A percentile compares a stretch with the other conserved stretches of the same genome.
Evolutionary conservation across 768 basidiomycete genomes (phyloP).

Genomic region (Lactifluus rugatus): DNA sequence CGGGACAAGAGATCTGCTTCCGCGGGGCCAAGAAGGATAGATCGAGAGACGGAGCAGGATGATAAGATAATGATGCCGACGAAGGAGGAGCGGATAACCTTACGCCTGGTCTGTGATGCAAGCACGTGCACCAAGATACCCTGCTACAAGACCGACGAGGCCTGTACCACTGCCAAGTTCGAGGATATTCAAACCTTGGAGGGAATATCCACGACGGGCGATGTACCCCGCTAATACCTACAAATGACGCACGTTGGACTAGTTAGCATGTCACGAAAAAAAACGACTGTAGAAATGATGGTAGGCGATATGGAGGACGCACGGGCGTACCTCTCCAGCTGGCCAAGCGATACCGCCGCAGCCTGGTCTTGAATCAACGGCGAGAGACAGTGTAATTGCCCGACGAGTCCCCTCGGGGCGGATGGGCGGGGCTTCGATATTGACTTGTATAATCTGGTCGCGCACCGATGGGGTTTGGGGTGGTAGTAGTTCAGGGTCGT

Average conservation of each 20-base stretch:
- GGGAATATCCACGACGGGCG: slow-evolving; percentile 40
- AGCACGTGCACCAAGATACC: slow-evolving; percentile 49
- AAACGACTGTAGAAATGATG: neutral
- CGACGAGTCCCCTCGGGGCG: slow-evolving; percentile 2
- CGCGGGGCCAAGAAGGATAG: neutral
- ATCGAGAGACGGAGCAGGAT: neutral
- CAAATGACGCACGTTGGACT: neutral
- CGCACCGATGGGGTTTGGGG: slow-evolving; percentile 42
- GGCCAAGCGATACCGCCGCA: slow-evolving; percentile 94
- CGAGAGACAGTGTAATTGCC: slow-evolving; percentile 38
- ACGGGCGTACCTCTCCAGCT: slow-evolving; percentile 63
- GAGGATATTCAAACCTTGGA: slow-evolving; percentile 50
- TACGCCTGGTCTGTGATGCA: slow-evolving; percentile 89
- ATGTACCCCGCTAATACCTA: slow-evolving; percentile 78
- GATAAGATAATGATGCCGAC: neutral
- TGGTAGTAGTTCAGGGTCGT: slow-evolving; percentile 35
- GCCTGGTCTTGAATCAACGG: slow-evolving; percentile 73
- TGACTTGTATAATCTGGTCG: slow-evolving; percentile 39
- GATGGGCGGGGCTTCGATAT: slow-evolving; percentile 23
- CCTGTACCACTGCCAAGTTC: slow-evolving; percentile 92
- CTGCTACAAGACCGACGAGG: slow-evolving; percentile 81
- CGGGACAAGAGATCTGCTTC: slow-evolving; percentile 54
- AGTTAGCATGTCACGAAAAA: neutral
- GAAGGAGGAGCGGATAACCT: slow-evolving; percentile 28
- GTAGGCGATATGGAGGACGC: neutral